A percentile compares a stretch with the other conserved stretches of the same genome.
These are phyloP conservation scores for Chrysosporium keratinophilum DNA, from an alignment of 2,329 filamentous ascomycete genomes.

Conservation along the genomic window DNA sequence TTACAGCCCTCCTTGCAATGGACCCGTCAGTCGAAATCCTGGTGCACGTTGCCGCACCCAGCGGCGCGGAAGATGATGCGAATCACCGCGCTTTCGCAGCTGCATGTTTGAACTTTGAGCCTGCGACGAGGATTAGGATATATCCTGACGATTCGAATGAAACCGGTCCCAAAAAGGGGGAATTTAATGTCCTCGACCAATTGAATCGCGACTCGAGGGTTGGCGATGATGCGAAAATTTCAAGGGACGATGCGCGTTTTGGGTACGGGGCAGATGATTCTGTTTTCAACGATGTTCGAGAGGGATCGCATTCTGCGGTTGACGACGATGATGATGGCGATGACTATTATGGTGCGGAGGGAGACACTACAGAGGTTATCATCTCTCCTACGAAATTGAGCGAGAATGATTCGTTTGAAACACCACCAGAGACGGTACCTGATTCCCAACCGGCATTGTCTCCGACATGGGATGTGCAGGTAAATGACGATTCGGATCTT, in stretches of 20 bases:
- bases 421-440: conserved; percentile 13
- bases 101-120: conserved; percentile 29
- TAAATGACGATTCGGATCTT: not conserved
- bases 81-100: conserved; percentile 32
- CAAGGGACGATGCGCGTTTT: not conserved
- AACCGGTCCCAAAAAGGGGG: not conserved
- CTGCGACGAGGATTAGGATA: conserved; percentile 22
- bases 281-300: not conserved
- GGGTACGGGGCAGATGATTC: not conserved
- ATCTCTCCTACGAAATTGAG: not conserved
- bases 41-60: conserved; percentile 34
- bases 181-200: not conserved
- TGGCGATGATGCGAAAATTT: not conserved
- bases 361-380: not conserved
- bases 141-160: conserved; percentile 8
- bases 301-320: not conserved
- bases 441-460: conserved; percentile 9
- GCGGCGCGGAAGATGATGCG: conserved; percentile 29
- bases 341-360: not conserved
- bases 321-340: not conserved
- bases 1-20: conserved; percentile 3
- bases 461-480: not conserved
- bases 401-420: conserved; percentile 8
- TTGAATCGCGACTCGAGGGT: not conserved
- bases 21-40: conserved; percentile 27